Percentiles rank a stretch among this genome's conserved stretches.
Evolutionary conservation across 345 rosid species (phyloP).

Genomic region (Cardamine chenopodiifolia): DNA sequence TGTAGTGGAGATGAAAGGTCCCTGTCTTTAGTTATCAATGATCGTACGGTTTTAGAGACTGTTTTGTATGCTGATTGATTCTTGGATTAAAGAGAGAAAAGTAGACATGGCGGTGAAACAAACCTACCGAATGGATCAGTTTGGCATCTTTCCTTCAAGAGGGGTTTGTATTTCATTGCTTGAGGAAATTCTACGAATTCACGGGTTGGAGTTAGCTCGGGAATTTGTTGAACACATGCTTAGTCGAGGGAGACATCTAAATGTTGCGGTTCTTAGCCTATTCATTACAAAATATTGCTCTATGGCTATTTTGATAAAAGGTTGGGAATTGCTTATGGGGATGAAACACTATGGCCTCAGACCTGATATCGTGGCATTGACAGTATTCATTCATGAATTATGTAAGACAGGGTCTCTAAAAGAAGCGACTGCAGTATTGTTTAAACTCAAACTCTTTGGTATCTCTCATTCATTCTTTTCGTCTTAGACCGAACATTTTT

Average conservation of each 20-base stretch:
- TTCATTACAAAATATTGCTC: constrained; percentile 46
- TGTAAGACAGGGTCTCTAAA: constrained; percentile 48
- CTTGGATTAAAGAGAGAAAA: constrained; percentile 47
- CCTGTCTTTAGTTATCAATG: constrained; percentile 32
- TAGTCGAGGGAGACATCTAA: constrained; percentile 43
- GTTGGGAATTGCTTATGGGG: constrained; percentile 47
- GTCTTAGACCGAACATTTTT: constrained; percentile 50
- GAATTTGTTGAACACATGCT: constrained; percentile 51
- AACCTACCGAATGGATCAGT: constrained; percentile 38
- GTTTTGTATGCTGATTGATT: constrained; percentile 49
- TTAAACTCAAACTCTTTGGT: constrained; percentile 47
- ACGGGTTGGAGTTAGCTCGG: constrained; percentile 45
- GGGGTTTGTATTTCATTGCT: constrained; percentile 51
- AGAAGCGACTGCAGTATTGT: constrained; percentile 52
- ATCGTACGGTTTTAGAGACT: constrained; percentile 43
- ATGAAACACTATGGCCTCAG: constrained; percentile 50
- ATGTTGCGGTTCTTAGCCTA: constrained; percentile 47
- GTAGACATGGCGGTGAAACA: constrained; percentile 41
- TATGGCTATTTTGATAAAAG: constrained; percentile 48
- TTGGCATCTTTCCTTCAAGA: constrained; percentile 47
- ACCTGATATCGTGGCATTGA: constrained; percentile 53
- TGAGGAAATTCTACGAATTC: constrained; percentile 33
- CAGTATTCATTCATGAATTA: constrained; percentile 46
- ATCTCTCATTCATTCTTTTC: constrained; percentile 44
- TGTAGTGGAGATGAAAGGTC: constrained; percentile 39